A percentile compares a stretch with the other conserved stretches of the same genome.
Evolutionary conservation across 169 alveolate genomes (phyloP).

Genomic region (Plasmodium cynomolgi): DNA sequence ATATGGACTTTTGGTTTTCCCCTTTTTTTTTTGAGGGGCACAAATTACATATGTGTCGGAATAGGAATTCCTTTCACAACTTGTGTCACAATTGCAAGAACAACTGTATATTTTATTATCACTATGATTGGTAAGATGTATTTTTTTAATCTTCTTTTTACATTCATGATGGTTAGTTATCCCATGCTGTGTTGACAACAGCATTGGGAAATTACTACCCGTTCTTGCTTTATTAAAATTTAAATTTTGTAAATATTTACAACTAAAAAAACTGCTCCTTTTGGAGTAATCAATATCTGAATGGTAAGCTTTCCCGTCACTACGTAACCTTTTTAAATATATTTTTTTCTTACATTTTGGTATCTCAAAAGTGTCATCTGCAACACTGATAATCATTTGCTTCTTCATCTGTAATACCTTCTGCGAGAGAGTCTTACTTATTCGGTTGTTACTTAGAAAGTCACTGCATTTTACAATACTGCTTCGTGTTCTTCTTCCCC

Average conservation of each 20-base stretch:
- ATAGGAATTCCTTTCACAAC: slow-evolving; percentile 25
- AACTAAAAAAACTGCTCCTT: slow-evolving; percentile 41
- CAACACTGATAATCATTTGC: neutral
- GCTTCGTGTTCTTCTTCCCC: neutral
- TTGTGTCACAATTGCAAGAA: neutral
- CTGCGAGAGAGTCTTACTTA: neutral
- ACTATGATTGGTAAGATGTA: slow-evolving; percentile 24
- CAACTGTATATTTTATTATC: slow-evolving; percentile 25
- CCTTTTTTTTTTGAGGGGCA: slow-evolving; percentile 6
- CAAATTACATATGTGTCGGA: slow-evolving; percentile 58
- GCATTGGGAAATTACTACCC: neutral
- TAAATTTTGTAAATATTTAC: slow-evolving; percentile 21
- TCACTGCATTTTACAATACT: neutral
- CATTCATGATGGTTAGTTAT: neutral
- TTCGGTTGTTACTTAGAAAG: neutral
- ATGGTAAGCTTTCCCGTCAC: neutral
- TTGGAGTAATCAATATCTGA: slow-evolving; percentile 25
- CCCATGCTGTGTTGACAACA: neutral
- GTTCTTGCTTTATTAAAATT: slow-evolving; percentile 7
- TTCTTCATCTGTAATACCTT: slow-evolving; percentile 2
- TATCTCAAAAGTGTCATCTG: slow-evolving; percentile 1
- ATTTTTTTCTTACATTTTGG: slow-evolving; percentile 7
- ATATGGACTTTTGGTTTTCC: slow-evolving; percentile 18
- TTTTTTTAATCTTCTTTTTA: slow-evolving; percentile 4
- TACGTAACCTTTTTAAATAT: slow-evolving; percentile 7